Percentiles rank a stretch among this genome's conserved stretches.
Conservation (phyloP, 805 yeast genomes). For the Candida endomychidarum region DNA sequence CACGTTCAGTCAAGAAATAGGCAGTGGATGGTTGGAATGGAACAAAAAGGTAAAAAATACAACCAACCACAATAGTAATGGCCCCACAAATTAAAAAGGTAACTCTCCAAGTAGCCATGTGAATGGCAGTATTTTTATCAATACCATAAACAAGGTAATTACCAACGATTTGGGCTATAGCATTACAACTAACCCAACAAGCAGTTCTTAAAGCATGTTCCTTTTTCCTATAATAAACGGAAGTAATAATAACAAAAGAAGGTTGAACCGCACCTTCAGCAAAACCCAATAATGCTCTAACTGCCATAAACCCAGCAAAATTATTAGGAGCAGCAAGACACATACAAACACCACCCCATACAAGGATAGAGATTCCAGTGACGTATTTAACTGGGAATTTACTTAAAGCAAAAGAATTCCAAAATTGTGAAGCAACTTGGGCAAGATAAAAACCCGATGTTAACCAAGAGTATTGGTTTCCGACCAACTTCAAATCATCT, state of each 20-base stretch:
- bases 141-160: slow-evolving; percentile 48
- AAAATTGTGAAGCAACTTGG: slow-evolving; percentile 28
- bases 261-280: slow-evolving; percentile 58
- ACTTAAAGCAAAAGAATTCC: slow-evolving; percentile 29
- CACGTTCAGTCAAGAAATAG: slow-evolving; percentile 38
- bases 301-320: slow-evolving; percentile 54
- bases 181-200: slow-evolving; percentile 2
- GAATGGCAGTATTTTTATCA: slow-evolving; percentile 40
- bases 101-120: slow-evolving; percentile 56
- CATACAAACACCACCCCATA: slow-evolving; percentile 55
- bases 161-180: slow-evolving; percentile 53
- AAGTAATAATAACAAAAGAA: slow-evolving; percentile 54
- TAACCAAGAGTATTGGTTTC: slow-evolving; percentile 24
- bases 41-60: slow-evolving; percentile 39
- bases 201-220: slow-evolving; percentile 40
- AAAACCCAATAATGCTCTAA: slow-evolving; percentile 50
- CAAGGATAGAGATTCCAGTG: slow-evolving; percentile 43
- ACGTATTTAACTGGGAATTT: slow-evolving; percentile 50
- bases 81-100: slow-evolving; percentile 58
- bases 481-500: slow-evolving; percentile 40
- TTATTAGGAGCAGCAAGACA: slow-evolving; percentile 53
- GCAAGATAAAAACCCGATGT: slow-evolving; percentile 53
- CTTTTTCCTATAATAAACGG: slow-evolving; percentile 58
- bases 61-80: slow-evolving; percentile 50
- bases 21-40: slow-evolving; percentile 48